Base-by-base conservation (phyloP, 2,329 filamentous ascomycete species). In the Dactylonectria estremocensis region DNA sequence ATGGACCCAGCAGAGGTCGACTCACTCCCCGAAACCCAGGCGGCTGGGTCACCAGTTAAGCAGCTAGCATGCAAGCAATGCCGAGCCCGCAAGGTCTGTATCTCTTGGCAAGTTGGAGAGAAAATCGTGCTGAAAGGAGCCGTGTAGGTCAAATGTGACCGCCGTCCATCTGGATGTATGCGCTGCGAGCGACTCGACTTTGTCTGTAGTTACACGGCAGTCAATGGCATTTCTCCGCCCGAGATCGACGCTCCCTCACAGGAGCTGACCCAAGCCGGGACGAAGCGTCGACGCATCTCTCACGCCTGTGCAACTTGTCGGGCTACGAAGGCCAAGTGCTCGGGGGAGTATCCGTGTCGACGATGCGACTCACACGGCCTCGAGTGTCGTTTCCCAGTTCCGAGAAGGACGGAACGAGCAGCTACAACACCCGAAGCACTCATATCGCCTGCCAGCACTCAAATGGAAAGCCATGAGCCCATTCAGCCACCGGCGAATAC, bases 261-360 rank as follows among this genome's bases (percentile, higher is more conserved):
- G 1, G 64, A 68, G 0, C 60, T 77, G 31, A 78, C 76, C 0
- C 70, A 78, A 35, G 77, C 77, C 1, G 77, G 77, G 1, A 77
- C 72, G 33, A 76, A 75, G 64, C 67, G 77, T 3, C 69, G 75
- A 1, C 68, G 77, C 0, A 71, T 71, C 1, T 64, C 67, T 0
- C 65, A 65, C 8, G 81, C 81, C 6, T 82, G 81, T 60, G 63
- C 72, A 3, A 58, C 70, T n/a, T 83, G 81, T 68, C 75, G 80
- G 3, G 69, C 66, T 40, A 74, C 77, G 13, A 83, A 83, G 60
- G 74, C 77, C 0, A 81, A 78, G 37, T 83, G 81, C 61, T 79
- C 77, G 0, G 81, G 81, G 1, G 70, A 52, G 1, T 56, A 70
- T 10, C 79, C 80, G 8, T 82, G 80, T 20, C 45, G 33, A 24